Evolutionary conservation across 2,329 filamentous ascomycete genomes (phyloP).

Genomic region (Penicillium sp.): DNA sequence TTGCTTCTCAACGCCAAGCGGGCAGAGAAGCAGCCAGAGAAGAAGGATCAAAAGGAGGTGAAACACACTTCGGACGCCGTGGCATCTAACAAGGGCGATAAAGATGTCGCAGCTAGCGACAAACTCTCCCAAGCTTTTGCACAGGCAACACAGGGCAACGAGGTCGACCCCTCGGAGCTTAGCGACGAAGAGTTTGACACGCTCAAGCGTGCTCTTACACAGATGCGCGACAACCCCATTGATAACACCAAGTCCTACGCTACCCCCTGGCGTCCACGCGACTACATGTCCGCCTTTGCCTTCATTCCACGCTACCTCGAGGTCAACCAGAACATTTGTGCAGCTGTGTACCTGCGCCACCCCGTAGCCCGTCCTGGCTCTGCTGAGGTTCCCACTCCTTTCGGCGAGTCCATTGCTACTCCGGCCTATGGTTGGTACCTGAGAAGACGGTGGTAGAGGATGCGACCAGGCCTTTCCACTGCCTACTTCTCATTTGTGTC

Average conservation of each 20-base stretch:
- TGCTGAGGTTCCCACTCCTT: constrained; percentile 84
- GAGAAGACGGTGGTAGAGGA: constrained; percentile 63
- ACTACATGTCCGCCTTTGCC: constrained; percentile 87
- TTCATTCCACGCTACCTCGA: constrained; percentile 95
- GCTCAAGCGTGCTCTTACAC: constrained; percentile 57
- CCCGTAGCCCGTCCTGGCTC: constrained; percentile 80
- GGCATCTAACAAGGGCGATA: constrained; percentile 17
- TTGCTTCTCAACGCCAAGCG: constrained; percentile 47
- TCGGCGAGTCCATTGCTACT: constrained; percentile 66
- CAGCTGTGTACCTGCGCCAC: constrained; percentile 91
- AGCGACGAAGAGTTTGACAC: constrained; percentile 49
- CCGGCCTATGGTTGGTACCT: constrained; percentile 94
- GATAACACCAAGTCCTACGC: constrained; percentile 79
- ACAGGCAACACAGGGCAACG: constrained; percentile 30
- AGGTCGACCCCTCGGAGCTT: constrained; percentile 47
- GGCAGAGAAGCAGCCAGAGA: constrained; percentile 24
- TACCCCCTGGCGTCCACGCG: constrained; percentile 84
- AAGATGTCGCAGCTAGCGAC: constrained; percentile 23
- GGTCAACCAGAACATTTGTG: constrained; percentile 95
- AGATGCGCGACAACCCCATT: constrained; percentile 71
- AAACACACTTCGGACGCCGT: too few relatives aligned
- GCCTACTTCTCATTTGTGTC: constrained; percentile 24
- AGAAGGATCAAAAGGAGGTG: constrained; percentile 25
- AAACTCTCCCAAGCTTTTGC: constrained; percentile 38
- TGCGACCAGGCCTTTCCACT: constrained; percentile 8